phyloP scores from a whole-genome alignment of 139 green algal species.

The Chlamydomonas schloesseri region DNA sequence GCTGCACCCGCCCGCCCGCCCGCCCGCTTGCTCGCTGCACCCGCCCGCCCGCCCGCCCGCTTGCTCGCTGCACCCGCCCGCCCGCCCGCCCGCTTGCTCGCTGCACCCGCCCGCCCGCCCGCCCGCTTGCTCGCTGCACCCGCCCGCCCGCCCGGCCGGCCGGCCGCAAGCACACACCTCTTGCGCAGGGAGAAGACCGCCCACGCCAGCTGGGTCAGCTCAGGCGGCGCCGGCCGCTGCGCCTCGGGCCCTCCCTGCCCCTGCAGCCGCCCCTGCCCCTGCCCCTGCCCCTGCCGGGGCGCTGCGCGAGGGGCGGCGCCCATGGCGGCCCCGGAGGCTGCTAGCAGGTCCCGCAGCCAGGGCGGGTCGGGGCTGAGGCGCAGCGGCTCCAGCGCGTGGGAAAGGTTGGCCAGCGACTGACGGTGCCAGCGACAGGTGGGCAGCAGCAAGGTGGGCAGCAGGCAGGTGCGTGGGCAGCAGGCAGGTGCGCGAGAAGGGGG shows the following conservation, averaged over 20 bases:
- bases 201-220: constrained; percentile 41
- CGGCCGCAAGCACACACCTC: background rate
- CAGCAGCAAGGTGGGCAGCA: too few relatives aligned
- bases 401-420: constrained; percentile 33
- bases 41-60: too few relatives aligned
- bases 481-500: too few relatives aligned
- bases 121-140: too few relatives aligned
- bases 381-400: constrained; percentile 29
- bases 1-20: too few relatives aligned
- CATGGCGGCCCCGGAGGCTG: background rate
- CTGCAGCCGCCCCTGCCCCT: background rate
- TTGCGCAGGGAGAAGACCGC: background rate
- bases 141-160: too few relatives aligned
- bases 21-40: too few relatives aligned
- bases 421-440: too few relatives aligned
- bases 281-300: background rate
- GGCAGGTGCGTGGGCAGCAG: too few relatives aligned
- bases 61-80: too few relatives aligned
- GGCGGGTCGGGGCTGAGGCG: background rate
- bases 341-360: constrained; percentile 17
- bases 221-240: background rate
- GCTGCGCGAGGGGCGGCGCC: background rate
- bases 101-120: too few relatives aligned
- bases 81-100: too few relatives aligned
- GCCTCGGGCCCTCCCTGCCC: background rate